These are phyloP conservation scores for Talaromyces verruculosus DNA, from an alignment of 2,329 filamentous ascomycete genomes.

Conservation along the genomic window DNA sequence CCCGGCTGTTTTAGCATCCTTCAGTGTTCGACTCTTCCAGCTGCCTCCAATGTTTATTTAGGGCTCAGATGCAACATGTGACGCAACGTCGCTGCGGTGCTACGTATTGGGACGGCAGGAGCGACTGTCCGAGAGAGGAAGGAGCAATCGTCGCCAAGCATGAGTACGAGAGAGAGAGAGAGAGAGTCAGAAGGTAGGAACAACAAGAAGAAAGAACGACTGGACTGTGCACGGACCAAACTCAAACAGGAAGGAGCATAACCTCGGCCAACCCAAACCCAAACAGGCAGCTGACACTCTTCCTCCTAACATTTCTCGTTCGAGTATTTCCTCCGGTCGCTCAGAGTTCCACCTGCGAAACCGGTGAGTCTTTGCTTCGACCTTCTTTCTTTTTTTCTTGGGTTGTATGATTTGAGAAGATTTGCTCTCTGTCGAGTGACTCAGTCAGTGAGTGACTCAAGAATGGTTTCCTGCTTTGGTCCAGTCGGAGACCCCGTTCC, in stretches of 20 bases:
- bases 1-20: background rate
- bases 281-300: conserved; percentile 15
- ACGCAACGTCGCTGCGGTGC: background rate
- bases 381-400: background rate
- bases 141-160: background rate
- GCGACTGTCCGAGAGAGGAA: background rate
- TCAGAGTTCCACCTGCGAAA: conserved; percentile 6
- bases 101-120: background rate
- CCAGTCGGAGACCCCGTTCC: conserved; percentile 6
- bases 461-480: background rate
- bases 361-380: background rate
- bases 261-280: background rate
- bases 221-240: conserved; percentile 4
- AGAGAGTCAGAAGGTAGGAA: background rate
- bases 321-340: conserved; percentile 10
- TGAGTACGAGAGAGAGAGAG: background rate
- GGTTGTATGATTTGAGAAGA: background rate
- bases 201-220: background rate
- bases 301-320: background rate
- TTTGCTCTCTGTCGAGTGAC: conserved; percentile 5
- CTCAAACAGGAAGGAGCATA: conserved; percentile 12
- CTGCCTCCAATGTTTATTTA: background rate
- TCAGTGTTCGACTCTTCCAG: background rate
- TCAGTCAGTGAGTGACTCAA: background rate
- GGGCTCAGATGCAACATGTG: background rate